A percentile compares a stretch with the other conserved stretches of the same genome.
Conservation (phyloP, 2,329 filamentous ascomycete species). For the Teratosphaeria destructans region DNA sequence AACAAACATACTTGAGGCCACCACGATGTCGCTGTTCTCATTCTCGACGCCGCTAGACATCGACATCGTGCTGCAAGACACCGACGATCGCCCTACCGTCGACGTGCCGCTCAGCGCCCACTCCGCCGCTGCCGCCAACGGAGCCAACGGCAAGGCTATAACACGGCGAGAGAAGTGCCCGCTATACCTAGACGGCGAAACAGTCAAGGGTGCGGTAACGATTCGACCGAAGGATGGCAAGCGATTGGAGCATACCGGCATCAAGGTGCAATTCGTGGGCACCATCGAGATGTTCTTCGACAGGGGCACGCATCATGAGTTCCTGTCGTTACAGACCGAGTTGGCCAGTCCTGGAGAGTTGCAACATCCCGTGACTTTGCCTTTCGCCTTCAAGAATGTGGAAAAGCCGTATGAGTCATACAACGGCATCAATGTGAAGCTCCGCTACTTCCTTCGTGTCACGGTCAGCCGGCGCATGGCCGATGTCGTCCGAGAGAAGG, state of each 20-base stretch:
- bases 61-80: conserved; percentile 92
- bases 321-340: conserved; percentile 92
- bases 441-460: conserved; percentile 95
- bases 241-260: conserved; percentile 91
- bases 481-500: conserved; percentile 96
- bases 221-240: conserved; percentile 96
- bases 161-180: conserved; percentile 82
- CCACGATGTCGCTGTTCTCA: conserved; percentile 76
- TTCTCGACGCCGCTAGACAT: conserved; percentile 98
- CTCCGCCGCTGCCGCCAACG: conserved; percentile 39
- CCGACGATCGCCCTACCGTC: conserved; percentile 86
- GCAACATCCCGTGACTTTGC: conserved; percentile 95
- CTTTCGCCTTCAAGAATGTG: conserved; percentile 99
- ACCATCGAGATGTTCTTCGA: conserved; percentile 99
- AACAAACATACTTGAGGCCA: not conserved
- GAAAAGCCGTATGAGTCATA: conserved; percentile 99
- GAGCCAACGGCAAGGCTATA: not conserved
- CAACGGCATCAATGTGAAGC: conserved; percentile 98
- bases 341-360: conserved; percentile 93
- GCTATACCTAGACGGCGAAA: conserved; percentile 95
- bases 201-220: conserved; percentile 91
- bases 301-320: conserved; percentile 97
- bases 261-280: conserved; percentile 99
- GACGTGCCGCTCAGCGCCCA: conserved; percentile 92
- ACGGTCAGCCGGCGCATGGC: conserved; percentile 95